These are phyloP conservation scores for Eugenia klotzschiana DNA, from an alignment of 441 rosid genomes.

Conservation along the genomic window DNA sequence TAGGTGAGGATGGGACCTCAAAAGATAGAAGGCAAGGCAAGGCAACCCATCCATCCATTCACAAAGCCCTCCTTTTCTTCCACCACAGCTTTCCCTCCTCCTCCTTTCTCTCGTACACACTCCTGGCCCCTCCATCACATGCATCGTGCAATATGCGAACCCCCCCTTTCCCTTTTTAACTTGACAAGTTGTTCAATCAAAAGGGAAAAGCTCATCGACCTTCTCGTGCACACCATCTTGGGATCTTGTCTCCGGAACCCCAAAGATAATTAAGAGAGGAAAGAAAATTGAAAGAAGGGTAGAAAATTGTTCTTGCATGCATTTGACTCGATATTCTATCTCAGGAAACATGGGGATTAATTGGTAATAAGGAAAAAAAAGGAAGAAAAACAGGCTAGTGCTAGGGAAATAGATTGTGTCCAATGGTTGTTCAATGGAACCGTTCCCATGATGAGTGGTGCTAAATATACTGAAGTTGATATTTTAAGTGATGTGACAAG, in stretches of 20 bases:
- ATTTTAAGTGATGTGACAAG: not conserved
- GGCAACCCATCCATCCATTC: not conserved
- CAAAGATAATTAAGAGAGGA: not conserved
- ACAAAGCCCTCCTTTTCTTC: not conserved
- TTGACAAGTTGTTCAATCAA: not conserved
- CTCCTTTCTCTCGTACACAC: not conserved
- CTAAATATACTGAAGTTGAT: not conserved
- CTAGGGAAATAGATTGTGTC: not conserved
- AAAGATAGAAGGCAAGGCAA: not conserved
- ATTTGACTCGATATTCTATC: not conserved
- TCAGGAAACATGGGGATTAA: not conserved
- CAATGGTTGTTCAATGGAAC: not conserved
- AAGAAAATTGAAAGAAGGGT: not conserved
- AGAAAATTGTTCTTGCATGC: not conserved
- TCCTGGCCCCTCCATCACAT: slow-evolving; percentile 5
- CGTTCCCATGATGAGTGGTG: not conserved
- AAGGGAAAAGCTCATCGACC: not conserved
- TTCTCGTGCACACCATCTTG: not conserved
- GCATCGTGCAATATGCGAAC: not conserved
- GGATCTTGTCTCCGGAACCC: not conserved
- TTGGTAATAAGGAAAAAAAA: not conserved
- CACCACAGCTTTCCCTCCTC: not conserved
- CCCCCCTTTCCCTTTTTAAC: not conserved
- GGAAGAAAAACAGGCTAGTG: not conserved
- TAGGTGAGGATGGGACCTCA: not conserved